Base-by-base conservation (phyloP, 108 stramenopile species). In the Skeletonema grethae region DNA sequence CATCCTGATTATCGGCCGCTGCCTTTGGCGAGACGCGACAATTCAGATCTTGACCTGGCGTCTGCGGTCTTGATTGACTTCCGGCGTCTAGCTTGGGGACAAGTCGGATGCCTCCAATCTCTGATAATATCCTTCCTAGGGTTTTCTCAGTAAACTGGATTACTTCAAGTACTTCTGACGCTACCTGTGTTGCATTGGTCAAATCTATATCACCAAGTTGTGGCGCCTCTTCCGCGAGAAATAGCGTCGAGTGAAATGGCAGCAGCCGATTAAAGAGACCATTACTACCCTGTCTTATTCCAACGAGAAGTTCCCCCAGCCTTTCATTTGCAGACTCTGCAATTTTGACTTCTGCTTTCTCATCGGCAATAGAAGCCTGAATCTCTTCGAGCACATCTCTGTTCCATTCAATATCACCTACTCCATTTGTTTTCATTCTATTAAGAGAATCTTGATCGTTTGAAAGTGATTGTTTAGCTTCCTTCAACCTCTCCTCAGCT, bases 261-360 rank as follows among this genome's bases (percentile, higher is more conserved):
- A 82, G 59, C 34, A 91, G 79, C 35, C 88, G 78, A 50, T 89
- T 84, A 63, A 85, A 88, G 12, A 91, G 82, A 41, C 88, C 82
- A 22, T 83, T 83, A 45, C 88, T 80, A 3, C 90, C 90, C 83
- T 88, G 85, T 31, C 88, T 60, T 12, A 91, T 74, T 9, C 83
- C 90, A 29, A 89, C 72, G 5, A 91, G 84, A 9, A 86, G 84
- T 61, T 20, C 71, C 55, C 87, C 80, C 41, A 91, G 74, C 53
- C 87, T 72, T 56, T 84, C 84, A 67, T 82, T 85, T 39, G 74
- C 82, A 39, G 84, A 84, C 69, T 84, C 82, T n/a, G 82, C 71
- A 46, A 84, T 78, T 72, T 90, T 90, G 24, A 83, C 79, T 53
- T 83, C 84, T 31, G 63, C 56, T 56, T 74, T 70, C 59, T 81